A percentile compares a stretch with the other conserved stretches of the same genome.
These are phyloP conservation scores for Fusarium luffae DNA, from an alignment of 2,329 filamentous ascomycete species.

Conservation along the genomic window DNA sequence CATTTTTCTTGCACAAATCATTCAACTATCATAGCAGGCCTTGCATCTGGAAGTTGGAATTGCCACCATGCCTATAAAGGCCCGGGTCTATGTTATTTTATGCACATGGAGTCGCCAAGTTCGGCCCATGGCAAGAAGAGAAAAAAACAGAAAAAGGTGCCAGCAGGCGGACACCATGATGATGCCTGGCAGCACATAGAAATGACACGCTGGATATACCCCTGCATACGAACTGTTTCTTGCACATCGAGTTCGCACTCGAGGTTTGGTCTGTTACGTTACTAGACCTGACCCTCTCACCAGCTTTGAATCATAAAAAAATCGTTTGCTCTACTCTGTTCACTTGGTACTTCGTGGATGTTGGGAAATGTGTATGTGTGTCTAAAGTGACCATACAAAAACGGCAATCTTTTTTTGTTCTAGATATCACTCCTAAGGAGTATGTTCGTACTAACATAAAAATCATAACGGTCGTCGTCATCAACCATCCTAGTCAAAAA, in stretches of 20 bases:
- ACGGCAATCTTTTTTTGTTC: conserved; percentile 6
- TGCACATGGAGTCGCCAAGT: conserved; percentile 36
- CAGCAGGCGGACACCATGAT: conserved; percentile 39
- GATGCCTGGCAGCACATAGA: conserved; percentile 46
- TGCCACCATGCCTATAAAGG: conserved; percentile 38
- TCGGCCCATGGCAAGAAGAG: conserved; percentile 27
- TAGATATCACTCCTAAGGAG: conserved; percentile 5
- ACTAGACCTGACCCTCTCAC: conserved; percentile 41
- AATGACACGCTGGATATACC: conserved; percentile 49
- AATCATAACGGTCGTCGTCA: conserved; percentile 12
- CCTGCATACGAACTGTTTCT: conserved; percentile 47
- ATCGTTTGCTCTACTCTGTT: conserved; percentile 38
- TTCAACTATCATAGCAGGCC: conserved; percentile 46
- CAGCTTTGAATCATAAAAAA: conserved; percentile 46
- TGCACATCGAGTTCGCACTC: conserved; percentile 42
- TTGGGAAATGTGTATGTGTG: conserved; percentile 25
- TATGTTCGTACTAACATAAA: conserved; percentile 6
- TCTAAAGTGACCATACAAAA: conserved; percentile 8
- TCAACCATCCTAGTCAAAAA: conserved; percentile 8
- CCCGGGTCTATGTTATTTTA: conserved; percentile 34
- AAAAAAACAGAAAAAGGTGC: conserved; percentile 34
- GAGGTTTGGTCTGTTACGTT: conserved; percentile 45
- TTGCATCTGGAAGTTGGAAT: conserved; percentile 44
- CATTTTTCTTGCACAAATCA: conserved; percentile 42
- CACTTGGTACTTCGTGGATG: conserved; percentile 14